Evolutionary conservation across 106 monocot species (phyloP).

Genomic region (Acanthochlamys bracteata): DNA sequence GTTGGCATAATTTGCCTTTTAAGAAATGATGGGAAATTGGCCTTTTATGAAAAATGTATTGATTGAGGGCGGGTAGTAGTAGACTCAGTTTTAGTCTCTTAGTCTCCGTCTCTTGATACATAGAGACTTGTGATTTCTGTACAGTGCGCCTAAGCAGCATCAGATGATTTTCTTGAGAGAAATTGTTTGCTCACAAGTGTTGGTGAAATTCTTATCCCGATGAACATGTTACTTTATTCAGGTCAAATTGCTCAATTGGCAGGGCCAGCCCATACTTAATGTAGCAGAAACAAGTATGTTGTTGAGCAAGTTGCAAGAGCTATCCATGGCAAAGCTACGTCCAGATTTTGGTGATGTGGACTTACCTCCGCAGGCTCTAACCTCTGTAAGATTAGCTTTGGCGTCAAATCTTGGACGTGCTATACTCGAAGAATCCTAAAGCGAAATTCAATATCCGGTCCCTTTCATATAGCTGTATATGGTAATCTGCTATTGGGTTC

Average conservation of each 20-base stretch:
- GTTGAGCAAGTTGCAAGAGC: conserved; percentile 75
- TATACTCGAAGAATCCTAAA: conserved; percentile 64
- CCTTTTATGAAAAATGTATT: too few species aligned
- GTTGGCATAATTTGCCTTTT: too few species aligned
- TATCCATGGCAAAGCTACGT: conserved; percentile 63
- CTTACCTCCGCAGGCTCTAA: conserved; percentile 37
- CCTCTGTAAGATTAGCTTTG: conserved; percentile 60
- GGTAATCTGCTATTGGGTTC: background rate
- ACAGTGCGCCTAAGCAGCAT: too few species aligned
- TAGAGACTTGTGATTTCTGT: too few species aligned
- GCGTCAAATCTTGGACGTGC: conserved; percentile 77
- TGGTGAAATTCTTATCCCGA: background rate
- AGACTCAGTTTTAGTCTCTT: too few species aligned
- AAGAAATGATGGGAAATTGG: too few species aligned
- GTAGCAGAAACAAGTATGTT: conserved; percentile 68
- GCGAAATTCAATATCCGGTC: background rate
- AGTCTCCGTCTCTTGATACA: too few species aligned
- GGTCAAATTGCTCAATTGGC: conserved; percentile 79
- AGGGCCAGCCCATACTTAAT: conserved; percentile 44
- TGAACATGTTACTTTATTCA: conserved; percentile 6
- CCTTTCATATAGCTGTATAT: background rate
- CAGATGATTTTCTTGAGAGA: too few species aligned
- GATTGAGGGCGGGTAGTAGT: too few species aligned
- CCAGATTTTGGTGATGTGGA: conserved; percentile 45
- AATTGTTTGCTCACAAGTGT: too few species aligned